Conservation (phyloP, 176 grass and related monocot species). For the Canna indica region DNA sequence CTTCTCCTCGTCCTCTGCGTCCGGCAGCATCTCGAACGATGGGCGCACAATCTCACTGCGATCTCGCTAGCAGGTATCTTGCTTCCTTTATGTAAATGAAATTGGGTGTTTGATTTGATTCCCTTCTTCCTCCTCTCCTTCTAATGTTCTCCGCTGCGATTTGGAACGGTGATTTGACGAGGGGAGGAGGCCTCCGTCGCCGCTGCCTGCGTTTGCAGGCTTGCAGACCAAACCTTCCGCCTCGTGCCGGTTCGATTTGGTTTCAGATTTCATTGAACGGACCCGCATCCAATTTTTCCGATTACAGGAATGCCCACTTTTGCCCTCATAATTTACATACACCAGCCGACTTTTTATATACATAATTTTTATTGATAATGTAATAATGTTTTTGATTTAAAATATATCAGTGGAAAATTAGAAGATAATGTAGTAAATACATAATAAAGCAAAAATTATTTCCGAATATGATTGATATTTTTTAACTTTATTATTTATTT, state of each 20-base stretch:
- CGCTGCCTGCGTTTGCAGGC: conserved; percentile 3
- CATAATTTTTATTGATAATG: too few relatives aligned
- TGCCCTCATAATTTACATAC: too few relatives aligned
- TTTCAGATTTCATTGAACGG: neutral
- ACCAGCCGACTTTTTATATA: too few relatives aligned
- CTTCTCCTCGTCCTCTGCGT: conserved; percentile 81
- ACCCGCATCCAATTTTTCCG: too few relatives aligned
- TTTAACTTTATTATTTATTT: too few relatives aligned
- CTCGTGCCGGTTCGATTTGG: neutral
- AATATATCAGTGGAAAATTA: too few relatives aligned
- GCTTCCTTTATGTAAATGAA: neutral
- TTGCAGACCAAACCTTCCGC: neutral
- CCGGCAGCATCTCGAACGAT: conserved; percentile 42
- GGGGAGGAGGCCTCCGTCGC: neutral
- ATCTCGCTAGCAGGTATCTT: neutral
- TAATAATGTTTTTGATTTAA: too few relatives aligned
- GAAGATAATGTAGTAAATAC: too few relatives aligned
- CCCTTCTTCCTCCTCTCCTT: neutral
- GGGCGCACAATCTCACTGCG: neutral
- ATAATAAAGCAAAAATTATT: too few relatives aligned
- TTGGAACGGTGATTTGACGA: neutral
- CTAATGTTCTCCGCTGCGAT: neutral
- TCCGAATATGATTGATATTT: too few relatives aligned
- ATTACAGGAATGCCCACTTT: too few relatives aligned
- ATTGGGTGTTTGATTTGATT: neutral